Conservation (phyloP, 371 early-diverging fungal species). For the Phascolomyces articulosus region DNA sequence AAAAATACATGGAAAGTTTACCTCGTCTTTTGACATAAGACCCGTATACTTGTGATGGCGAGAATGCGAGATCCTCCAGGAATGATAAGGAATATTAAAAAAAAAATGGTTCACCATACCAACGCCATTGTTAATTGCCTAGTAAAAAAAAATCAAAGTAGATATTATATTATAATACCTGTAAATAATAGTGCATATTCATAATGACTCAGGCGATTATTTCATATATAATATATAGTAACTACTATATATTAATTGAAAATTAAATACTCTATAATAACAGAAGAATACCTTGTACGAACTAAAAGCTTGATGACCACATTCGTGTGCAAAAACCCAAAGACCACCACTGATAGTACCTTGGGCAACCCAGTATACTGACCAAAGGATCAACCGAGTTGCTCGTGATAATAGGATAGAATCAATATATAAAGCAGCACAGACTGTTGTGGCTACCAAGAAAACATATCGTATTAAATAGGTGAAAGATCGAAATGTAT, state of each 20-base stretch:
- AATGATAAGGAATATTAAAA: constrained; percentile 85
- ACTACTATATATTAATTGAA: too few species aligned
- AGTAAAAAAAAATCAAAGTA: too few species aligned
- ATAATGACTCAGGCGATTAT: too few species aligned
- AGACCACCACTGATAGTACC: constrained; percentile 83
- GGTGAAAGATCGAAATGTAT: constrained; percentile 67
- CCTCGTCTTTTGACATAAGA: constrained; percentile 82
- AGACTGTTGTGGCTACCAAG: too few species aligned
- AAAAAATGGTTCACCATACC: constrained; percentile 84
- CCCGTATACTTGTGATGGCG: constrained; percentile 86
- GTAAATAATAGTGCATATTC: too few species aligned
- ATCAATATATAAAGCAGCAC: constrained; percentile 68
- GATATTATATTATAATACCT: too few species aligned
- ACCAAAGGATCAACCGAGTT: constrained; percentile 69
- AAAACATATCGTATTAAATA: constrained; percentile 74
- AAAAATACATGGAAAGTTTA: too few species aligned
- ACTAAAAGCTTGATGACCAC: constrained; percentile 87
- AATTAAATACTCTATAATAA: too few species aligned
- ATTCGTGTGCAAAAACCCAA: constrained; percentile 91
- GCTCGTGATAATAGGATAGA: constrained; percentile 67
- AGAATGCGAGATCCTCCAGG: constrained; percentile 74
- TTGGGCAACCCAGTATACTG: constrained; percentile 76
- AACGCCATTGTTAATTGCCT: constrained; percentile 72
- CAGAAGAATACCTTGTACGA: constrained; percentile 69
- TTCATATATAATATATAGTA: too few species aligned